Conservation (phyloP, 805 yeast species). For the Candida peoriensis region DNA sequence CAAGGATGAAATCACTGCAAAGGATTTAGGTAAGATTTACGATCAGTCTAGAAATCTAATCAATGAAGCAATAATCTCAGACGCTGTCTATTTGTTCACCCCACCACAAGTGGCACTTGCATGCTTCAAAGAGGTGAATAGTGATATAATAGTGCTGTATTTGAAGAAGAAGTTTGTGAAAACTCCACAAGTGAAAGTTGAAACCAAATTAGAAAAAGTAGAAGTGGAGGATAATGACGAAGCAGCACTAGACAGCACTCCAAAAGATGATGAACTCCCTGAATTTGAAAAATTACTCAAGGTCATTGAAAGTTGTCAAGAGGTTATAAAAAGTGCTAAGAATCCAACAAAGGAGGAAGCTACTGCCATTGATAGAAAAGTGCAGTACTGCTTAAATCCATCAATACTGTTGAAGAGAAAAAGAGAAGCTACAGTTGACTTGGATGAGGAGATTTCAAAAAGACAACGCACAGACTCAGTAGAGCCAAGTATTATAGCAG, state of each 20-base stretch:
- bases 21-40: constrained; percentile 61
- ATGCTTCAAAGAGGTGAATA: constrained; percentile 65
- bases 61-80: constrained; percentile 67
- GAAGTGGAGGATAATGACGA: constrained; percentile 13
- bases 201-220: constrained; percentile 8
- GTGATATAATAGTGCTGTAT: constrained; percentile 59
- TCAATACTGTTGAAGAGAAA: constrained; percentile 43
- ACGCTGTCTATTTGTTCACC: constrained; percentile 70
- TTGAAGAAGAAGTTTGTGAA: constrained; percentile 61
- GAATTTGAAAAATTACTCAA: constrained; percentile 38
- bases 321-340: constrained; percentile 34
- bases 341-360: constrained; percentile 59
- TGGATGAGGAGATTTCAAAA: constrained; percentile 24
- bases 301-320: constrained; percentile 45
- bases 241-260: constrained; percentile 5
- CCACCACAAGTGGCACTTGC: constrained; percentile 97
- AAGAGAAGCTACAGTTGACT: constrained; percentile 22
- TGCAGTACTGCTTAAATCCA: constrained; percentile 61
- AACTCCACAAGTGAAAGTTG: constrained; percentile 14
- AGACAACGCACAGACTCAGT: constrained; percentile 19
- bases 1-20: constrained; percentile 38
- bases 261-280: constrained; percentile 5
- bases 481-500: constrained; percentile 4
- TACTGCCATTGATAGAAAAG: constrained; percentile 55
- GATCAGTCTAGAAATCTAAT: constrained; percentile 65